Evolutionary conservation across 169 alveolate species (phyloP).

Genomic region (Plasmodium adleri): DNA sequence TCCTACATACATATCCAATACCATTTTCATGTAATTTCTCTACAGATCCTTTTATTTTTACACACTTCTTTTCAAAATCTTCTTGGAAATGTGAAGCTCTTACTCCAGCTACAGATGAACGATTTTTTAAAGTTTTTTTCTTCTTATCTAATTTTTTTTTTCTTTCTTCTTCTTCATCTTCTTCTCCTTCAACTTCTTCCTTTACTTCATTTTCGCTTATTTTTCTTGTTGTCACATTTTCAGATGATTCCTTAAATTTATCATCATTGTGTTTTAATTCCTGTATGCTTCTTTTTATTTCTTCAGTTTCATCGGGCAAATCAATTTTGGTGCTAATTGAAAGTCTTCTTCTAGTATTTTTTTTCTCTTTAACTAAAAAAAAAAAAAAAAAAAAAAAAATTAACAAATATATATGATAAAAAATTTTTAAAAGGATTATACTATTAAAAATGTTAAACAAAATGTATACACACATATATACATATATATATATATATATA

Average conservation of each 20-base stretch:
- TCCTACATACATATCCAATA: slow-evolving; percentile 88
- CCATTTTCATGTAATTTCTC: slow-evolving; percentile 77
- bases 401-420: background rate
- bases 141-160: slow-evolving; percentile 13
- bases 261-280: slow-evolving; percentile 53
- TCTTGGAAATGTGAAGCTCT: slow-evolving; percentile 77
- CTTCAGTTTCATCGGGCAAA: slow-evolving; percentile 51
- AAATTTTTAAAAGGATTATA: background rate
- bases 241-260: slow-evolving; percentile 69
- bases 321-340: slow-evolving; percentile 63
- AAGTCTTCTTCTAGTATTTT: slow-evolving; percentile 75
- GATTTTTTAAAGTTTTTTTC: slow-evolving; percentile 38
- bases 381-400: background rate
- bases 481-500: no score
- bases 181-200: slow-evolving; percentile 10
- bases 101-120: slow-evolving; percentile 76
- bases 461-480: no score
- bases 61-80: slow-evolving; percentile 77
- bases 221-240: slow-evolving; percentile 13
- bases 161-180: slow-evolving; percentile 1
- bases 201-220: background rate
- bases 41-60: slow-evolving; percentile 73
- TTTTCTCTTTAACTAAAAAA: slow-evolving; percentile 34
- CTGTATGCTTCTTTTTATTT: slow-evolving; percentile 70
- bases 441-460: no score